Evolutionary conservation across 345 rosid genomes (phyloP).

Genomic region (Combretum micranthum): DNA sequence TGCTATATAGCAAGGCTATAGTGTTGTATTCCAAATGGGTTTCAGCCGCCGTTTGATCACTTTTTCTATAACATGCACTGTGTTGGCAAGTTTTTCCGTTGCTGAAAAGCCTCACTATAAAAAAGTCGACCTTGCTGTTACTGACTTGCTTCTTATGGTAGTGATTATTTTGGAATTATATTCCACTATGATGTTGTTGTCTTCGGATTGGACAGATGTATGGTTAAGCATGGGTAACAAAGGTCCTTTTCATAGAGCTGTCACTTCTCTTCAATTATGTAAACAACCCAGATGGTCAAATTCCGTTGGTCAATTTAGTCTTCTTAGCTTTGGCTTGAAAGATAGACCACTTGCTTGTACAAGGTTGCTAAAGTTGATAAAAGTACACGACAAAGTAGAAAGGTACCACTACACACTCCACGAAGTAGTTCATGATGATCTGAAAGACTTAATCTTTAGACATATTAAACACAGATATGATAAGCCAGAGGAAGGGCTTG

Average conservation of each 20-base stretch:
- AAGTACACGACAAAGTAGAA: neutral
- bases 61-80: constrained; percentile 3
- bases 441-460: too few relatives aligned
- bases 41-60: constrained; percentile 17
- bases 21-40: constrained; percentile 10
- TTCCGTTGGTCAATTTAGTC: constrained; percentile 3
- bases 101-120: neutral
- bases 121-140: constrained; percentile 6
- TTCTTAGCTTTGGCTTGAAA: constrained; percentile 1
- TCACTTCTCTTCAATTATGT: neutral
- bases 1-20: constrained; percentile 37
- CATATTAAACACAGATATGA: too few relatives aligned
- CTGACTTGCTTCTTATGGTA: constrained; percentile 10
- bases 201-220: constrained; percentile 14
- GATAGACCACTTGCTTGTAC: neutral
- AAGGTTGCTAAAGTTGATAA: neutral
- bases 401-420: neutral
- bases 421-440: neutral
- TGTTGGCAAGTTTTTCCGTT: constrained; percentile 8
- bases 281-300: constrained; percentile 5
- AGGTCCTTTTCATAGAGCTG: neutral
- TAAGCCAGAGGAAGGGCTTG: too few relatives aligned
- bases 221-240: neutral
- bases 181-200: neutral
- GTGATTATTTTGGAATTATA: constrained; percentile 15